Percentiles rank a stretch among this genome's conserved stretches.
Conservation (phyloP, 768 basidiomycete species). For the Cyclocybe aegerita region DNA sequence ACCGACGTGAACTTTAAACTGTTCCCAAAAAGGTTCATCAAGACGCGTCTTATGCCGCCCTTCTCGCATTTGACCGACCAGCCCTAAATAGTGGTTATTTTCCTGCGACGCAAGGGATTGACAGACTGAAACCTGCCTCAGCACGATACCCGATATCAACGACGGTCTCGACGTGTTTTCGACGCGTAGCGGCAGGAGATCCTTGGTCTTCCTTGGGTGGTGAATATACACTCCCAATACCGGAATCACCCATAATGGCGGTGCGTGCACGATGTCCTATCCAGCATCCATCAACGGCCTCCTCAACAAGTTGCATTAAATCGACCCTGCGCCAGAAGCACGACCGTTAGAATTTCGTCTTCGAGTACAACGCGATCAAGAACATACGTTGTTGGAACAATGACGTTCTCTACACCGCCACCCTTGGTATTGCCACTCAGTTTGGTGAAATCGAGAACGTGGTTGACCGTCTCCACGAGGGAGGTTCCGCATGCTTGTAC, state of each 20-base stretch:
- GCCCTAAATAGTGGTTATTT: slow-evolving; percentile 44
- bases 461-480: slow-evolving; percentile 94
- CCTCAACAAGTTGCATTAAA: slow-evolving; percentile 80
- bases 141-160: slow-evolving; percentile 79
- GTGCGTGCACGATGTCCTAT: slow-evolving; percentile 86
- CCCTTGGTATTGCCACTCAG: slow-evolving; percentile 82
- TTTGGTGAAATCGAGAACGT: slow-evolving; percentile 95
- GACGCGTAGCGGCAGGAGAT: slow-evolving; percentile 37
- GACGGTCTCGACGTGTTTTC: slow-evolving; percentile 75
- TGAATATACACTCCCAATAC: slow-evolving; percentile 91
- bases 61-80: slow-evolving; percentile 90
- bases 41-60: slow-evolving; percentile 85
- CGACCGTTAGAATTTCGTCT: slow-evolving; percentile 2
- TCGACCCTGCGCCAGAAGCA: slow-evolving; percentile 49
- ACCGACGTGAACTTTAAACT: slow-evolving; percentile 91
- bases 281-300: slow-evolving; percentile 93
- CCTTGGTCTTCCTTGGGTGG: slow-evolving; percentile 64
- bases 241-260: slow-evolving; percentile 63
- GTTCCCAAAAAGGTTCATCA: slow-evolving; percentile 96
- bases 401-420: slow-evolving; percentile 76
- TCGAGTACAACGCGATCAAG: slow-evolving; percentile 1
- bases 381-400: slow-evolving; percentile 62
- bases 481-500: slow-evolving; percentile 96
- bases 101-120: neutral
- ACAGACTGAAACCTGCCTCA: slow-evolving; percentile 43